phyloP scores from a whole-genome alignment of 2,329 filamentous ascomycete genomes.

The Sporothrix humicola region DNA sequence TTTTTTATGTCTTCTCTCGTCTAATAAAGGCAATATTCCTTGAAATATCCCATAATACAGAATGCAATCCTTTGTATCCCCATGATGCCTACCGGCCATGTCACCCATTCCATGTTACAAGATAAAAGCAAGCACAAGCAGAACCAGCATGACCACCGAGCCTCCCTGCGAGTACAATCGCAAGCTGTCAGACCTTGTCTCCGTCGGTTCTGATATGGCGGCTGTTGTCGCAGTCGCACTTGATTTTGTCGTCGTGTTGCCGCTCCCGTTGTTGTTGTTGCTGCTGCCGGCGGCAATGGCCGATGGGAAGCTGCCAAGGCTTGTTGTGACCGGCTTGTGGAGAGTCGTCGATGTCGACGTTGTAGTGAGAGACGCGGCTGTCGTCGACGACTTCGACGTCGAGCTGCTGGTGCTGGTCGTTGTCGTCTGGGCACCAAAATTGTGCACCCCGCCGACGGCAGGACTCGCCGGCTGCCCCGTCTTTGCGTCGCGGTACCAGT shows the following conservation, averaged over 20 bases:
- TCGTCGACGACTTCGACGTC: too few relatives aligned
- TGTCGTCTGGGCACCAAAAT: not conserved
- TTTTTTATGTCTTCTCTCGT: too few relatives aligned
- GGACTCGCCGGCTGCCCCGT: slow-evolving; percentile 41
- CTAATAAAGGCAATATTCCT: not conserved
- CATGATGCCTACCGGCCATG: not conserved
- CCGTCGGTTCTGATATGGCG: not conserved
- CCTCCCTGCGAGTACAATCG: not conserved
- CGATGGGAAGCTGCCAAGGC: not conserved
- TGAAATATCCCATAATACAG: not conserved
- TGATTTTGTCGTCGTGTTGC: not conserved
- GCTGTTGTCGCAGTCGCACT: not conserved
- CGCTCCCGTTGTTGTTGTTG: not conserved
- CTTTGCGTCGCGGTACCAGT: slow-evolving; percentile 54
- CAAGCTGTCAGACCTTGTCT: not conserved
- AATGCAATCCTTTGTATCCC: not conserved
- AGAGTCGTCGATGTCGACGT: too few relatives aligned
- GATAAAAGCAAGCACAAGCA: not conserved
- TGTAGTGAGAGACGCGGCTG: too few relatives aligned
- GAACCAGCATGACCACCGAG: not conserved
- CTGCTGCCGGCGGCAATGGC: not conserved
- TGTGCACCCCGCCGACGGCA: not conserved
- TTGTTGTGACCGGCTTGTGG: too few relatives aligned
- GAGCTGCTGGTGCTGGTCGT: too few relatives aligned
- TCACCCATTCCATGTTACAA: not conserved